Percentiles rank a stretch among this genome's conserved stretches.
phyloP scores from a whole-genome alignment of 108 stramenopile species.

The Discostella stelligeroides region DNA sequence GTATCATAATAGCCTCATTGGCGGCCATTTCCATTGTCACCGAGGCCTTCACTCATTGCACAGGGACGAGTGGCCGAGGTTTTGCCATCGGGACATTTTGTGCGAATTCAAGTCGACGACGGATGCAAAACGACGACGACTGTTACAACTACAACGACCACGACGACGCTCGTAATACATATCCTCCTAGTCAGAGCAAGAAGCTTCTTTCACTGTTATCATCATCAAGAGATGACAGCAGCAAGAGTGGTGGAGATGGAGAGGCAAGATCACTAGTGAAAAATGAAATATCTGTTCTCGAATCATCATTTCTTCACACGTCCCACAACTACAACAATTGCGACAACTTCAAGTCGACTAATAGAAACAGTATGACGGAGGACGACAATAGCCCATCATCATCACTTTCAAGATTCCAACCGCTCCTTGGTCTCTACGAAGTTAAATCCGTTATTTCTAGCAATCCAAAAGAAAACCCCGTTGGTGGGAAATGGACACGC shows the following conservation, averaged over 20 bases:
- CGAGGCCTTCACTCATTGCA: not conserved
- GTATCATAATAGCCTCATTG: not conserved
- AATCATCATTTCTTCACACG: not conserved
- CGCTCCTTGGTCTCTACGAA: constrained; percentile 66
- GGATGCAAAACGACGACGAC: not conserved
- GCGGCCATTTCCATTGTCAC: not conserved
- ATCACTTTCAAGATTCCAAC: constrained; percentile 36
- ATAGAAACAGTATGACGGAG: not conserved
- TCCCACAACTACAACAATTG: too few species aligned
- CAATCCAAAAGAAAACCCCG: constrained; percentile 68
- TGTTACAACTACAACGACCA: not conserved
- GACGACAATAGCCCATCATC: not conserved
- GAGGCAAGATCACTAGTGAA: not conserved
- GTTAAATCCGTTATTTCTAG: constrained; percentile 54
- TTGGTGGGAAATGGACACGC: constrained; percentile 84
- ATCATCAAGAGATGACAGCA: too few species aligned
- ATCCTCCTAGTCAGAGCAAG: not conserved
- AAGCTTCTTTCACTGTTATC: constrained; percentile 2
- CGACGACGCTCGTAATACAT: not conserved
- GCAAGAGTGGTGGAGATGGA: not conserved
- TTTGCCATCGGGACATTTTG: not conserved
- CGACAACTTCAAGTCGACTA: not conserved
- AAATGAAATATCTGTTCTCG: not conserved
- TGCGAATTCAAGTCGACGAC: not conserved
- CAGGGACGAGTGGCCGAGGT: not conserved